phyloP scores from a whole-genome alignment of 1,284 basidiomycete genomes.

The Sporisorium scitamineum region DNA sequence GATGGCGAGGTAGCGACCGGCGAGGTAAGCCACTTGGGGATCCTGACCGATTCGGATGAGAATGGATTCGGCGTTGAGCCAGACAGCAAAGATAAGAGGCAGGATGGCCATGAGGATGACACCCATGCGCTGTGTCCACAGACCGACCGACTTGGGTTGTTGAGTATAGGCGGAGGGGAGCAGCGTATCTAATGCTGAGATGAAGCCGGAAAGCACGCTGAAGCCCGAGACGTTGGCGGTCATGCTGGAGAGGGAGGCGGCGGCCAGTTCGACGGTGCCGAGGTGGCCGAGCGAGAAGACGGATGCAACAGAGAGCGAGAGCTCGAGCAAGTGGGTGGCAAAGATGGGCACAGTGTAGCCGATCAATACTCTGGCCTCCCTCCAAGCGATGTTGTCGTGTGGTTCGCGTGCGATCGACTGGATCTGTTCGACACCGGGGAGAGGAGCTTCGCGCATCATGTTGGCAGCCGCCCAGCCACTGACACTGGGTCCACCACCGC shows the following conservation, averaged over 20 bases:
- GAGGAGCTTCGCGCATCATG: constrained; percentile 37
- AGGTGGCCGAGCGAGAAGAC: constrained; percentile 67
- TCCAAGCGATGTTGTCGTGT: constrained; percentile 46
- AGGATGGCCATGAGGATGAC: constrained; percentile 70
- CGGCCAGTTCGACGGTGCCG: constrained; percentile 64
- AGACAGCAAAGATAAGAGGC: constrained; percentile 69
- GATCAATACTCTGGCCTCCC: constrained; percentile 53
- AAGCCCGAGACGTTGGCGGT: constrained; percentile 68
- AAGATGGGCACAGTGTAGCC: constrained; percentile 63
- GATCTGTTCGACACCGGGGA: constrained; percentile 52
- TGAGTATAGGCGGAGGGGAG: constrained; percentile 92
- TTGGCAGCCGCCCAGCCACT: constrained; percentile 51
- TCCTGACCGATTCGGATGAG: constrained; percentile 86
- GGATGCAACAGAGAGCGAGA: constrained; percentile 63
- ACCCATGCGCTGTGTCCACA: constrained; percentile 90
- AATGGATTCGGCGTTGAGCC: constrained; percentile 84
- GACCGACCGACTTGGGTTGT: constrained; percentile 82
- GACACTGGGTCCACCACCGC: constrained; percentile 29
- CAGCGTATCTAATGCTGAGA: constrained; percentile 86
- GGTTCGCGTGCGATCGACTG: constrained; percentile 48
- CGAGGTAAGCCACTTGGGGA: constrained; percentile 82
- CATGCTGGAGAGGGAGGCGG: constrained; percentile 64
- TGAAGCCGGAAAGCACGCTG: constrained; percentile 75
- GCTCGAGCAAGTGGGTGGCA: constrained; percentile 64
- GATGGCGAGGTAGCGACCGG: constrained; percentile 79